These are phyloP conservation scores for Hypseocharis bilobata DNA, from an alignment of 441 rosid genomes.

Conservation along the genomic window DNA sequence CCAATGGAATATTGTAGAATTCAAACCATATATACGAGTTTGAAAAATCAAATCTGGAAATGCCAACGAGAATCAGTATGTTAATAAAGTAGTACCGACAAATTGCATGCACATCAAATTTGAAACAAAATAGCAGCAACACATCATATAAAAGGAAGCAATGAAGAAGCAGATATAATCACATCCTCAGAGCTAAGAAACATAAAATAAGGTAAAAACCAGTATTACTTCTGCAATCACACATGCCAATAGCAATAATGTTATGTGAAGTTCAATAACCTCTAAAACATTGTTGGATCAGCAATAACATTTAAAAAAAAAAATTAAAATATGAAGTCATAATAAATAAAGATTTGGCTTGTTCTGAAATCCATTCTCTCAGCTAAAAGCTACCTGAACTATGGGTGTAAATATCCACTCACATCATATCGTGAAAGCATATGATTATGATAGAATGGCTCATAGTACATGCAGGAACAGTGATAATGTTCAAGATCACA, in stretches of 20 bases:
- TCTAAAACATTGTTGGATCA: no score
- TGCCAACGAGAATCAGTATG: constrained; percentile 6
- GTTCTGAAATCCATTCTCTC: no score
- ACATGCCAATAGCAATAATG: no score
- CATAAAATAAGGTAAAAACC: not conserved
- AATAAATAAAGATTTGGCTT: not conserved
- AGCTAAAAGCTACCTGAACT: not conserved
- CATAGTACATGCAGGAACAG: not conserved
- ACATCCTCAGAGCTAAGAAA: not conserved
- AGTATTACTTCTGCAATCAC: no score
- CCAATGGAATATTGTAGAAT: constrained; percentile 67
- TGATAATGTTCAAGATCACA: not conserved
- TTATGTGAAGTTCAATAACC: no score
- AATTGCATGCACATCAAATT: constrained; percentile 5
- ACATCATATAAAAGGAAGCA: not conserved
- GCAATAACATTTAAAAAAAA: no score
- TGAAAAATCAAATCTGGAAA: constrained; percentile 67
- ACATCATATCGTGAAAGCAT: not conserved
- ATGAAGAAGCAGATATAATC: no score
- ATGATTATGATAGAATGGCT: not conserved
- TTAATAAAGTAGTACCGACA: constrained; percentile 13
- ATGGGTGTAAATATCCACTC: not conserved
- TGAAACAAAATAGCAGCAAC: not conserved
- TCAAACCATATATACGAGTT: constrained; percentile 89
- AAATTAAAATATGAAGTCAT: no score